Base-by-base conservation (phyloP, 1,139 yeast species). In the Nakaseomyces bracarensis region DNA sequence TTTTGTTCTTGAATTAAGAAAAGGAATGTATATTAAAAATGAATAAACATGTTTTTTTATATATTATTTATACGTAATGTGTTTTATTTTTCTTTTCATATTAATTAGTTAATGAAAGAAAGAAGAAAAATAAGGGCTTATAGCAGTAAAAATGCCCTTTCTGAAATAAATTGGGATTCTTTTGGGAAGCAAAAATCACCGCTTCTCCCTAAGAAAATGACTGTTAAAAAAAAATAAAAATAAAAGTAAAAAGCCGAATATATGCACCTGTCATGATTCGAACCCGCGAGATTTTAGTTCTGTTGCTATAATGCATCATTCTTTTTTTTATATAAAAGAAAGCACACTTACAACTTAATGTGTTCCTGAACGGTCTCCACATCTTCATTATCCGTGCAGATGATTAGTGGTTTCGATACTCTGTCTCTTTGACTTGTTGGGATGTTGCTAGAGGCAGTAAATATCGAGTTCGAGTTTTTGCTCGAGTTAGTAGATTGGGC, bases 321-420 rank as follows among this genome's bases (percentile, higher is more conserved):
- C n/a, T n/a, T n/a, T n/a, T n/a, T n/a, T n/a, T n/a, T n/a, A n/a
- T n/a, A 25, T 6, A 25, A 25, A 25, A 25, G 13, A 25, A 25
- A 25, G n/a, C n/a, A 25, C 4, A 26, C 25, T 36, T 36, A 49
- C n/a, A 51, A 52, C 27, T 53, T 47, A 34, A 53, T 49, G 46
- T 53, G 57, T 18, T 49, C 55, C 15, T 49, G 42, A 7, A 49
- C 53, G 28, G 55, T 49, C 35, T 50, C 51, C 10, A 53, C 46
- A 31, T 50, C 53, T 15, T 52, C 57, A 36, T 44, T 50, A 41
- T 53, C 57, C 13, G 54, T 51, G 46, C 55, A 52, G 38, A 53
- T 53, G 28, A 50, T 43, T n/a, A 50, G 14, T n/a, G 42, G 42
- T 29, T 40, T 40, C 16, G 36, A 33, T 20, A 33, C 36, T 20